phyloP scores from a whole-genome alignment of 1,139 yeast genomes.

The Nakaseomyces kungkrabaensis region DNA sequence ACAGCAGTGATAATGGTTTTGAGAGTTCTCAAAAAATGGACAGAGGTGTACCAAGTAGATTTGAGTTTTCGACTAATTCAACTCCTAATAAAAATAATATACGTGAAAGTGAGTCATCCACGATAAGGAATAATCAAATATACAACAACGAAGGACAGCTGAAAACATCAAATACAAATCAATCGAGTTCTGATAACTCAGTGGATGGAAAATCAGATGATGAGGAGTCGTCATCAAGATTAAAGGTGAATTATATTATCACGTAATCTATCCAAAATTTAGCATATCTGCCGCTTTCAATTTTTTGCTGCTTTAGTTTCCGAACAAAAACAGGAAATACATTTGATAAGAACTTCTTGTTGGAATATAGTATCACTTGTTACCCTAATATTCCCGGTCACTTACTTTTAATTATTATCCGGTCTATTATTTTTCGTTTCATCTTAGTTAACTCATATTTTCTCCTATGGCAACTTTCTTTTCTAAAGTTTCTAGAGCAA shows the following conservation, averaged over 20 bases:
- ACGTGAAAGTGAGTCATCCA: background rate
- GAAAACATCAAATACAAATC: background rate
- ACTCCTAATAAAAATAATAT: background rate
- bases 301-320: background rate
- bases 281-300: background rate
- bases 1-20: background rate
- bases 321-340: background rate
- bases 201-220: background rate
- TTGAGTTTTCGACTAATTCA: background rate
- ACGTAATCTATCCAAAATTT: background rate
- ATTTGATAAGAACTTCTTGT: background rate
- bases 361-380: no score
- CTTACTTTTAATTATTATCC: no score
- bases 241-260: background rate
- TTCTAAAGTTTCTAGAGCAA: no score
- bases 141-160: background rate
- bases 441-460: background rate
- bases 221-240: background rate
- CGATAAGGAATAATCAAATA: background rate
- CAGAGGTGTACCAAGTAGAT: background rate
- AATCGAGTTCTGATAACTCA: background rate
- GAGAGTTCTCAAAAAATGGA: background rate
- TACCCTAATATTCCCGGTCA: no score
- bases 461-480: no score
- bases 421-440: no score